A percentile compares a stretch with the other conserved stretches of the same genome.
phyloP scores from a whole-genome alignment of 169 alveolate species.

The Cryptosporidium sp. region DNA sequence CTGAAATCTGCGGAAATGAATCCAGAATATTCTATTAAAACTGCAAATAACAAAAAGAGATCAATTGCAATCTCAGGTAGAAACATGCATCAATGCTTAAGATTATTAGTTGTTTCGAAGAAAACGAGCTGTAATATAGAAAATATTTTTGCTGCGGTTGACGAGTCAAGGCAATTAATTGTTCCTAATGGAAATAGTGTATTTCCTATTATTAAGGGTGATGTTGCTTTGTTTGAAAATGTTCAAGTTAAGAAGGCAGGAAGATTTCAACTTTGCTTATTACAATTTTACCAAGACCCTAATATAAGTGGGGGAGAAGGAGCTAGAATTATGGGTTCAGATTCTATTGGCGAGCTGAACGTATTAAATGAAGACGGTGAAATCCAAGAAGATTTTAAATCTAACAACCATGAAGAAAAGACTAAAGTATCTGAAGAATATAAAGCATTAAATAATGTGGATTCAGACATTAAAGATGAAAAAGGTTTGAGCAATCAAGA shows the following conservation, averaged over 20 bases:
- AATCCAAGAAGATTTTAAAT: neutral
- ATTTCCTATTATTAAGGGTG: conserved; percentile 56
- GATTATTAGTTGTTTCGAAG: conserved; percentile 57
- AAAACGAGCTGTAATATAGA: conserved; percentile 57
- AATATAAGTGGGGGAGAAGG: conserved; percentile 69
- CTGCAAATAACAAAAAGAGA: conserved; percentile 18
- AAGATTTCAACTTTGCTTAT: conserved; percentile 40
- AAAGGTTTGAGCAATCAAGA: neutral
- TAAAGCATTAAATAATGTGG: neutral
- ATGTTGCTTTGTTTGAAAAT: conserved; percentile 65
- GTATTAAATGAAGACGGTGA: conserved; percentile 15
- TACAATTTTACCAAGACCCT: conserved; percentile 73
- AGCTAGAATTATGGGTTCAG: conserved; percentile 73
- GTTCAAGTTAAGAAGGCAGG: conserved; percentile 60
- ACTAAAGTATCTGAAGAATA: neutral
- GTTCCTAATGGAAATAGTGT: conserved; percentile 68
- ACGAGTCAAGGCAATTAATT: conserved; percentile 57
- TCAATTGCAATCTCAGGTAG: conserved; percentile 71
- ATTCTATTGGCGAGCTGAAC: conserved; percentile 54
- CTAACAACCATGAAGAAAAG: conserved; percentile 1
- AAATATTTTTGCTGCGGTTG: conserved; percentile 65
- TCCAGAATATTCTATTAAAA: conserved; percentile 1
- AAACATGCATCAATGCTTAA: conserved; percentile 72
- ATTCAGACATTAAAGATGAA: neutral
- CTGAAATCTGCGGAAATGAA: neutral